phyloP scores from a whole-genome alignment of 1,284 basidiomycete species.

The Anthracocystis panici-leucophaei region DNA sequence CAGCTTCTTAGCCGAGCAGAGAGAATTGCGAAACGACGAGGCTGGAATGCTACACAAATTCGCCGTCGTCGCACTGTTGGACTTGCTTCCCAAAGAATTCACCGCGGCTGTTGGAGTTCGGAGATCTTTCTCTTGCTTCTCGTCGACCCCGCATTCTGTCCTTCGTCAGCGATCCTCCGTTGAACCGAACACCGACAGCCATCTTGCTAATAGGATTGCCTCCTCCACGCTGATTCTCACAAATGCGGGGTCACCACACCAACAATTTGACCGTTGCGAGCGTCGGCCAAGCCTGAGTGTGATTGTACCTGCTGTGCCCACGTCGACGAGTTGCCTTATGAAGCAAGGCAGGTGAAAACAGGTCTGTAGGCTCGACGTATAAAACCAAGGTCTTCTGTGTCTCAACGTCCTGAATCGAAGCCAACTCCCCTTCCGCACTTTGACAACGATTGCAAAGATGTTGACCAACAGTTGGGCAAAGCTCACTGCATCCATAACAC shows the following conservation, averaged over 20 bases:
- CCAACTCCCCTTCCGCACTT: not conserved
- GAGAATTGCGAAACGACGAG: too few species aligned
- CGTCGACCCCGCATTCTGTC: not conserved
- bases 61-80: too few species aligned
- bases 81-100: not conserved
- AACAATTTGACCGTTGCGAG: not conserved
- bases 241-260: constrained; percentile 29
- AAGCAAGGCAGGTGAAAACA: not conserved
- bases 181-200: constrained; percentile 2
- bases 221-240: not conserved
- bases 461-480: constrained; percentile 25
- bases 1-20: too few species aligned
- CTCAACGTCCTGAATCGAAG: not conserved
- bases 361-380: too few species aligned
- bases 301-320: not conserved
- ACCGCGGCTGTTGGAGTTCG: constrained; percentile 15
- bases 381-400: too few species aligned
- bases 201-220: not conserved
- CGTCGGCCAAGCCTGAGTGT: not conserved
- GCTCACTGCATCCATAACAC: constrained; percentile 25
- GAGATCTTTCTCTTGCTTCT: constrained; percentile 17
- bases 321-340: not conserved
- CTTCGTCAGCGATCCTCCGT: constrained; percentile 3
- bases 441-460: constrained; percentile 19
- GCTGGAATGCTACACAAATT: too few species aligned